A percentile compares a stretch with the other conserved stretches of the same genome.
Conservation (phyloP, 805 yeast species). For the Hanseniaspora opuntiae region DNA sequence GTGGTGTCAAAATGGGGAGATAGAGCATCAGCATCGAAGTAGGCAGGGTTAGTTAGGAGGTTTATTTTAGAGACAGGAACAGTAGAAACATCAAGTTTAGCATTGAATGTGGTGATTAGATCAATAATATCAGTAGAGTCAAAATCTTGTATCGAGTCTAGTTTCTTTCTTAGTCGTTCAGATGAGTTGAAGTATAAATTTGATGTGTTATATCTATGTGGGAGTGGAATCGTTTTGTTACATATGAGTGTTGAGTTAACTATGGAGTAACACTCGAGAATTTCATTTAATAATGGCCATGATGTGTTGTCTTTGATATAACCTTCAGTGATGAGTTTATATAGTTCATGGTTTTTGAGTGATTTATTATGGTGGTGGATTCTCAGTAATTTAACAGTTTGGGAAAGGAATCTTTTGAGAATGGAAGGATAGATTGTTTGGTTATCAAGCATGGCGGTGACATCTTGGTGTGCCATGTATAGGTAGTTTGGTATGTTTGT, state of each 20-base stretch:
- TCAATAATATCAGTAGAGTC: background rate
- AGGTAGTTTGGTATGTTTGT: background rate
- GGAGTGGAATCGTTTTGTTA: background rate
- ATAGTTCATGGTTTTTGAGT: too few relatives aligned
- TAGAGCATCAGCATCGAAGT: background rate
- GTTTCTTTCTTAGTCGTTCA: background rate
- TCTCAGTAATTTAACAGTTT: too few relatives aligned
- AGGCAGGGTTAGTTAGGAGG: background rate
- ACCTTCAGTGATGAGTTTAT: too few relatives aligned
- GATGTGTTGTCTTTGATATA: too few relatives aligned
- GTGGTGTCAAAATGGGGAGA: background rate
- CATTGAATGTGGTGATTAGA: background rate
- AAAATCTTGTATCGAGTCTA: background rate
- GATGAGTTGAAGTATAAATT: background rate
- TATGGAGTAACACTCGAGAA: background rate
- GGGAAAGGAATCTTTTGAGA: too few relatives aligned
- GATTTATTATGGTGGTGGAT: too few relatives aligned
- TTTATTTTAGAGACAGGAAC: background rate
- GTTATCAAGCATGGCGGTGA: background rate
- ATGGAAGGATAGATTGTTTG: too few relatives aligned
- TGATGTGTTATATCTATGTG: background rate
- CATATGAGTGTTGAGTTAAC: background rate
- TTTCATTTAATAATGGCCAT: too few relatives aligned
- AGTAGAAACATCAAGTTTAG: background rate
- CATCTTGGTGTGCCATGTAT: background rate